Conservation (phyloP, 805 yeast species). For the Yamadazyma laniorum region DNA sequence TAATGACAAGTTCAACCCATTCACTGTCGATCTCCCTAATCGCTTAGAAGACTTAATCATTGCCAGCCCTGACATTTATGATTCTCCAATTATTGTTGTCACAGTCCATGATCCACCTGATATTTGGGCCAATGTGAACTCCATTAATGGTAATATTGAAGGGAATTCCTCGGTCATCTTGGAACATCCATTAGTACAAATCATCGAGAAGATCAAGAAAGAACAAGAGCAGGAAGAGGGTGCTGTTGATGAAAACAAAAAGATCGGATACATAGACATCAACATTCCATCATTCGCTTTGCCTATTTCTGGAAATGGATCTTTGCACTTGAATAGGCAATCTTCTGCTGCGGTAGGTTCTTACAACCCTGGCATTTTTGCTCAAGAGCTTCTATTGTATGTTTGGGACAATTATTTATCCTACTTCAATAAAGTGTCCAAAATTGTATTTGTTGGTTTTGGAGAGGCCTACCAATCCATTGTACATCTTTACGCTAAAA, state of each 20-base stretch:
- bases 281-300: slow-evolving; percentile 63
- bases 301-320: slow-evolving; percentile 21
- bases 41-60: slow-evolving; percentile 63
- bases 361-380: slow-evolving; percentile 60
- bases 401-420: slow-evolving; percentile 90
- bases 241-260: slow-evolving; percentile 15
- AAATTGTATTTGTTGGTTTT: slow-evolving; percentile 76
- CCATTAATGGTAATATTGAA: slow-evolving; percentile 74
- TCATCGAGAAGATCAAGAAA: slow-evolving; percentile 55
- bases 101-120: slow-evolving; percentile 90
- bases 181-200: slow-evolving; percentile 62
- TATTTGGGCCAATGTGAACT: slow-evolving; percentile 84
- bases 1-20: slow-evolving; percentile 20
- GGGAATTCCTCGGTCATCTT: slow-evolving; percentile 69
- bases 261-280: slow-evolving; percentile 78
- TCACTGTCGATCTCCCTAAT: slow-evolving; percentile 43
- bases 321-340: slow-evolving; percentile 25
- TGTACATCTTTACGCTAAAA: slow-evolving; percentile 83
- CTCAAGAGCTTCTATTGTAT: slow-evolving; percentile 76
- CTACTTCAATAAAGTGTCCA: slow-evolving; percentile 62
- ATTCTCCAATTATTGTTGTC: slow-evolving; percentile 61
- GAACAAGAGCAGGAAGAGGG: slow-evolving; percentile 26
- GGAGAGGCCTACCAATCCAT: slow-evolving; percentile 89
- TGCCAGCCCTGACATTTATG: slow-evolving; percentile 68
- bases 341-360: slow-evolving; percentile 22